Conservation (phyloP, 768 basidiomycete genomes). For the Phylloporus sp. region DNA sequence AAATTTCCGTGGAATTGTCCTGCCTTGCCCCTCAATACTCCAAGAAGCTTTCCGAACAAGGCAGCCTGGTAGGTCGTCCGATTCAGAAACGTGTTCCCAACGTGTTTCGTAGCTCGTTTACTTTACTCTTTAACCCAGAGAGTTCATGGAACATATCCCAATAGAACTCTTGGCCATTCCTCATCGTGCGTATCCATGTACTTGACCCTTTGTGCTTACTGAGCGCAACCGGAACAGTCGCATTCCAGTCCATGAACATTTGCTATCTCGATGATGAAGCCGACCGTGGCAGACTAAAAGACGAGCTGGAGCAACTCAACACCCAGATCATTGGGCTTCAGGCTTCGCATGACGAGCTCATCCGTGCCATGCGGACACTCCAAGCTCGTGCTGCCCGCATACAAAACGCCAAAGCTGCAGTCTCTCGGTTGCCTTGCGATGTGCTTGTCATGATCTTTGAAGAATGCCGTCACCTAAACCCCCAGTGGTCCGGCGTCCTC, state of each 20-base stretch:
- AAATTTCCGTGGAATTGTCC: conserved; percentile 23
- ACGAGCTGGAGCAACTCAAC: conserved; percentile 27
- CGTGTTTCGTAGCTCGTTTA: conserved; percentile 20
- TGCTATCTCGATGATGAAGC: conserved; percentile 21
- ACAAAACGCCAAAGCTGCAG: conserved; percentile 27
- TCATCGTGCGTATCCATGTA: conserved; percentile 17
- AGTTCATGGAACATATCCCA: conserved; percentile 18
- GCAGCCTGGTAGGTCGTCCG: conserved; percentile 13
- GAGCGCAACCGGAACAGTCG: conserved; percentile 4
- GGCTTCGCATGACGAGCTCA: conserved; percentile 27
- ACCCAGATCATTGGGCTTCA: conserved; percentile 25
- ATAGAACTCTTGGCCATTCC: conserved; percentile 17
- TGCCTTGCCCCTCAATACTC: conserved; percentile 4
- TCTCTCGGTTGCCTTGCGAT: conserved; percentile 30
- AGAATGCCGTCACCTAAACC: conserved; percentile 29
- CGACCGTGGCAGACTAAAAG: conserved; percentile 5
- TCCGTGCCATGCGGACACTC: conserved; percentile 24
- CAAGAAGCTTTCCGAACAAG: conserved; percentile 18
- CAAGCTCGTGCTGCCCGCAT: conserved; percentile 29
- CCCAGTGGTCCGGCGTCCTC: conserved; percentile 32
- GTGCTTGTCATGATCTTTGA: conserved; percentile 32
- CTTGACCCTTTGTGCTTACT: background rate
- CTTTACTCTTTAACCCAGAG: conserved; percentile 27
- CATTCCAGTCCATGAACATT: conserved; percentile 20
- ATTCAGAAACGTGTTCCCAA: conserved; percentile 29